Conservation (phyloP, 768 basidiomycete species). For the Podaxis carcinomalis region DNA sequence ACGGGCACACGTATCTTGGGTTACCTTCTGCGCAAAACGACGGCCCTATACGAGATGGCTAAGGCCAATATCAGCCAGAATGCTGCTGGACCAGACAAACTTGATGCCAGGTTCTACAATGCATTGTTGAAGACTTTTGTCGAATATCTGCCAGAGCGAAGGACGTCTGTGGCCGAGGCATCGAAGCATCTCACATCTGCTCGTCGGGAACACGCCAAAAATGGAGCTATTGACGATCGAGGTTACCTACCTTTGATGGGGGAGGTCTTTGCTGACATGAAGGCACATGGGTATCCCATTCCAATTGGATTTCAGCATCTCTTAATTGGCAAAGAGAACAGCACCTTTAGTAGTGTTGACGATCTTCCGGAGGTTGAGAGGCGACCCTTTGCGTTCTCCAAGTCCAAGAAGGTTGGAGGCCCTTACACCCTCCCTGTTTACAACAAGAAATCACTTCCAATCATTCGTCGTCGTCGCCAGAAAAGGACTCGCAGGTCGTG, state of each 20-base stretch:
- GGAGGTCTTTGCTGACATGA: slow-evolving; percentile 18
- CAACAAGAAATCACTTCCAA: neutral
- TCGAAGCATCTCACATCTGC: neutral
- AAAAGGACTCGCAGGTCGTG: neutral
- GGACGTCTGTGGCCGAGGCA: neutral
- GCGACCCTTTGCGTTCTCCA: neutral
- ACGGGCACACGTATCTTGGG: neutral
- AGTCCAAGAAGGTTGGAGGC: neutral
- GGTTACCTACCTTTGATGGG: slow-evolving; percentile 3
- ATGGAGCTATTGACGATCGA: neutral
- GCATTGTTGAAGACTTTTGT: slow-evolving; percentile 46
- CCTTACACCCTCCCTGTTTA: slow-evolving; percentile 9
- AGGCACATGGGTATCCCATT: slow-evolving; percentile 13
- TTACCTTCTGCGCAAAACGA: neutral
- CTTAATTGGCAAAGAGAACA: slow-evolving; percentile 13
- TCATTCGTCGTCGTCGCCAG: neutral
- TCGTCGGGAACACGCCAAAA: slow-evolving; percentile 2
- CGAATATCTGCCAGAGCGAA: slow-evolving; percentile 4
- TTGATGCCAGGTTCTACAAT: slow-evolving; percentile 67
- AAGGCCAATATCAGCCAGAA: slow-evolving; percentile 7
- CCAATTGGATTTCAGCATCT: slow-evolving; percentile 15
- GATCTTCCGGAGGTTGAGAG: slow-evolving; percentile 2
- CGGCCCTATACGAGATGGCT: neutral
- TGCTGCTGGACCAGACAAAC: slow-evolving; percentile 9
- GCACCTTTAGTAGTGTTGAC: neutral